Evolutionary conservation across 1,284 basidiomycete genomes (phyloP).

Genomic region (Trametes polyzona): DNA sequence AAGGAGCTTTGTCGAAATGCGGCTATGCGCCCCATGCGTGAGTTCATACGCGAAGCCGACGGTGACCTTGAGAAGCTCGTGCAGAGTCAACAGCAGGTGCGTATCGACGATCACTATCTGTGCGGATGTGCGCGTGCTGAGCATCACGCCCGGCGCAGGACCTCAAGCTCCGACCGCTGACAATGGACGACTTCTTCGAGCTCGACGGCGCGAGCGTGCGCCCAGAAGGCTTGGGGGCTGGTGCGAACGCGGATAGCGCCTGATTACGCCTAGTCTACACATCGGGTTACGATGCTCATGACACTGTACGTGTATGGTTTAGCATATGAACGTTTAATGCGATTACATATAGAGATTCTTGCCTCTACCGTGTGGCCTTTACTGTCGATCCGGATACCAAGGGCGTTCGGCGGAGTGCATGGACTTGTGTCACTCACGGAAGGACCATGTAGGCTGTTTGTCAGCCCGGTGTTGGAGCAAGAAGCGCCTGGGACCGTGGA

Average conservation of each 20-base stretch:
- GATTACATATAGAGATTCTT: neutral
- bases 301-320: constrained; percentile 11
- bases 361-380: no score
- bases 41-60: constrained; percentile 74
- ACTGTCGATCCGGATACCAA: no score
- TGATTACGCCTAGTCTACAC: neutral
- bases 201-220: constrained; percentile 48
- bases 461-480: no score
- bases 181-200: constrained; percentile 71
- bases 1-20: constrained; percentile 95
- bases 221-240: constrained; percentile 19
- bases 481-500: no score
- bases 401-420: no score
- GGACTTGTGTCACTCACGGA: no score
- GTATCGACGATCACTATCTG: no score
- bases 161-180: constrained; percentile 75
- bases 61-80: constrained; percentile 55
- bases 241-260: neutral
- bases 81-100: constrained; percentile 59
- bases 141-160: constrained; percentile 51
- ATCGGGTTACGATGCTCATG: constrained; percentile 5
- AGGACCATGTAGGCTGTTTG: no score
- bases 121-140: no score
- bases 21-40: constrained; percentile 89
- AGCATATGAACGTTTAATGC: constrained; percentile 7